Conservation (phyloP, 208 protist genomes). For the Trypanosoma lewisi region DNA sequence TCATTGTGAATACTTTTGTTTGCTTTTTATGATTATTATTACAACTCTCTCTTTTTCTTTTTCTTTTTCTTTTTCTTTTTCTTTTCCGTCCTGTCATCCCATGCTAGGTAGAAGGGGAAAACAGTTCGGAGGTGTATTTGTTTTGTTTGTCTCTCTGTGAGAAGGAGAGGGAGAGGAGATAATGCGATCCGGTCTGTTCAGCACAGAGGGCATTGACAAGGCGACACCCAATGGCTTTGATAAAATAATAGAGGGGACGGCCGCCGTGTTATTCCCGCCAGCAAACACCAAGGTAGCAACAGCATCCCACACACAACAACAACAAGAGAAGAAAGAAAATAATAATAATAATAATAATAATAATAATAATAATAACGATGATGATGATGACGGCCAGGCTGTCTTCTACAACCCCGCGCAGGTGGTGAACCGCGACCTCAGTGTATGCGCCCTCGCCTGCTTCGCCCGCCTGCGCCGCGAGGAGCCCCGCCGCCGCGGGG, state of each 20-base stretch:
- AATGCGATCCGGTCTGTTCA: constrained; percentile 65
- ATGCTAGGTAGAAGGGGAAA: no score
- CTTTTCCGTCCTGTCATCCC: not conserved
- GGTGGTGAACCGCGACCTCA: constrained; percentile 98
- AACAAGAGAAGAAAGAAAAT: constrained; percentile 8
- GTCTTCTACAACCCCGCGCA: constrained; percentile 98
- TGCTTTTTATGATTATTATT: not conserved
- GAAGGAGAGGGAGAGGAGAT: not conserved
- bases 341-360: constrained; percentile 8
- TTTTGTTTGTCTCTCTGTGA: constrained; percentile 13
- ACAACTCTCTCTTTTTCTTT: not conserved
- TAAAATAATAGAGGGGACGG: constrained; percentile 73
- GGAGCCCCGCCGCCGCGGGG: constrained; percentile 61
- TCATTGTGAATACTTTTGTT: constrained; percentile 3
- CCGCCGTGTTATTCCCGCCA: constrained; percentile 79
- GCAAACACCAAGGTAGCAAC: constrained; percentile 25
- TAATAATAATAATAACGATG: not conserved
- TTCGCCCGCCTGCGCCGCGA: constrained; percentile 61
- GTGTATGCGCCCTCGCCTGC: constrained; percentile 89
- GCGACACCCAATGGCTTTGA: constrained; percentile 57
- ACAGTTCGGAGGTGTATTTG: no score
- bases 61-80: constrained; percentile 12
- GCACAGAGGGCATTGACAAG: constrained; percentile 46
- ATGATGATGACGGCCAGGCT: constrained; percentile 53
- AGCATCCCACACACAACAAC: not conserved